Evolutionary conservation across 768 basidiomycete species (phyloP), one percentile per base, ranked within the genome.

Genomic region (Grammothele lineata): DNA sequence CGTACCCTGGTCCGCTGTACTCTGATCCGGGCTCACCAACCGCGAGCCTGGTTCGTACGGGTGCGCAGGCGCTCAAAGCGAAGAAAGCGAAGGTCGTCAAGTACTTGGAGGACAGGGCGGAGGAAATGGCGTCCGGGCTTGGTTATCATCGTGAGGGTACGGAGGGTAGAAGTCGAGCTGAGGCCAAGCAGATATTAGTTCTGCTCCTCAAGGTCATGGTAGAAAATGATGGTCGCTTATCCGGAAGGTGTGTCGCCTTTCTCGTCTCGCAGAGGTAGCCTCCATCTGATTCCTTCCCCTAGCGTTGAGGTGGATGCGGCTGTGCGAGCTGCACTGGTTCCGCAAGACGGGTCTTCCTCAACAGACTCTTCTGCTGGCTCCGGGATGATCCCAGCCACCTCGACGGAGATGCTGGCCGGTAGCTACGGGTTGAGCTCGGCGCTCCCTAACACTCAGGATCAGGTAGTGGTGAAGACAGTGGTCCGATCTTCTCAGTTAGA

Each of bases 1-100:
- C 74, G 2, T 98, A 84, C 66, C 95, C 95, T 34, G 95, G 95
- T 1, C 95, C 95, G 3, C 65, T 97, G 51, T 80, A 92, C 53
- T 76, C 80, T 24, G 94, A 95, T 61, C 72, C 85, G 2, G 81
- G 86, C 1, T 67, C 78, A 4, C 74, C 78, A 2, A 74, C 78
- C 5, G 72, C 81, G 3, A 77, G 83, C 50, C 72, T 92, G 17
- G 87, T 91, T 22, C 83, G 87, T 45, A 69, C 80, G 3, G 74
- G 77, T 23, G 69, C 77, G 8, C 62, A 76, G 10, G 80, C 87
- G 57, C 69, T 68, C 11, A 97, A 96, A 71, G 79, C 80, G 22
- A 97, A 94, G 73, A 93, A 94, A 59, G 70, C 81, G 8, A 73
- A 68, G n/a, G 80, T 95, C 2, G 53, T 82, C 34, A 79, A 81